Evolutionary conservation across 2,329 filamentous ascomycete species (phyloP).

Genomic region (Hymenoscyphus fraxineus): DNA sequence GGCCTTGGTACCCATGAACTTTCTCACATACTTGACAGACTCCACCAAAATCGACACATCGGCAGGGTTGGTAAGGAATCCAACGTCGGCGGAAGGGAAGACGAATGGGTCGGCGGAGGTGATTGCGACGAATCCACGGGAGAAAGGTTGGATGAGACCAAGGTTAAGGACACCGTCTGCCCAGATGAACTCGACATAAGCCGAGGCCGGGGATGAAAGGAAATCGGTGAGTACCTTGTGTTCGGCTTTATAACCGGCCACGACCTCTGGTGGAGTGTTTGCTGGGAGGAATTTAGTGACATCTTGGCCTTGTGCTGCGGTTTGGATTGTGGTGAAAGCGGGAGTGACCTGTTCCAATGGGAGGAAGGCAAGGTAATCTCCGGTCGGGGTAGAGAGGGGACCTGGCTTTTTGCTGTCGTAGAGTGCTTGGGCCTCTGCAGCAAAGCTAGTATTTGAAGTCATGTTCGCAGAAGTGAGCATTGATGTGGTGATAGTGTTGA

Average conservation of each 20-base stretch:
- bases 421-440: neutral
- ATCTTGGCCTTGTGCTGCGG: neutral
- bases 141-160: slow-evolving; percentile 11
- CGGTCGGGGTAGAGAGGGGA: neutral
- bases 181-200: slow-evolving; percentile 6
- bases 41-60: slow-evolving; percentile 36
- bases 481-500: neutral
- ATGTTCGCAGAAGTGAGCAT: neutral
- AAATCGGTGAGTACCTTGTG: slow-evolving; percentile 5
- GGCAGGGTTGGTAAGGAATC: slow-evolving; percentile 36
- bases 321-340: slow-evolving; percentile 4
- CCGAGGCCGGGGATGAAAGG: slow-evolving; percentile 7
- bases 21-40: slow-evolving; percentile 1
- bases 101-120: slow-evolving; percentile 27
- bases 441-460: neutral
- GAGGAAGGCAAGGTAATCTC: slow-evolving; percentile 7
- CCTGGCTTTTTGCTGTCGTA: slow-evolving; percentile 2
- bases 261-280: slow-evolving; percentile 7
- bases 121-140: slow-evolving; percentile 36
- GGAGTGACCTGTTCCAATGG: slow-evolving; percentile 7
- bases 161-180: slow-evolving; percentile 2
- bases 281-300: slow-evolving; percentile 2
- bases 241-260: slow-evolving; percentile 13
- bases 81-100: slow-evolving; percentile 36
- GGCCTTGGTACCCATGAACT: slow-evolving; percentile 14